Evolutionary conservation across 345 rosid genomes (phyloP).

Genomic region (Euphorbia peplus): DNA sequence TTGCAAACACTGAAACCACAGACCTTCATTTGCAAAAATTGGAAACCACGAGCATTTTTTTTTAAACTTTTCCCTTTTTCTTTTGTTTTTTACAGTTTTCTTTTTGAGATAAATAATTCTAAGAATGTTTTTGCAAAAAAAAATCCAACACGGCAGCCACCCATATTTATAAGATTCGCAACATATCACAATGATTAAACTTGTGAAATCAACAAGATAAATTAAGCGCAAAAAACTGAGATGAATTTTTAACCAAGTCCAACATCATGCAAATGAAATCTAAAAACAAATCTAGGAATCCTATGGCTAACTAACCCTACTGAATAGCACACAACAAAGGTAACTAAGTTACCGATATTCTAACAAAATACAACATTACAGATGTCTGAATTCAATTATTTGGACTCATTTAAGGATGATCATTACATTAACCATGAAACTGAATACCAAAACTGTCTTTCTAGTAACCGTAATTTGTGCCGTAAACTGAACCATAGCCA

Average conservation of each 20-base stretch:
- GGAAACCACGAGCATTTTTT: too few relatives aligned
- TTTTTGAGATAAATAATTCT: too few relatives aligned
- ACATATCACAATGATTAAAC: background rate
- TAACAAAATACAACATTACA: slow-evolving; percentile 6
- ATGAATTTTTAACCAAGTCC: background rate
- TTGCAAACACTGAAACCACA: too few relatives aligned
- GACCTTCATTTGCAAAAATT: too few relatives aligned
- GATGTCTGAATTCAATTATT: slow-evolving; percentile 2
- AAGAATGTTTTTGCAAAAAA: too few relatives aligned
- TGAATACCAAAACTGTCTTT: background rate
- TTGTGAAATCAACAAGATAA: background rate
- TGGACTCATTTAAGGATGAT: background rate
- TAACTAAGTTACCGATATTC: background rate
- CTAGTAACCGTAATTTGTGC: slow-evolving; percentile 71
- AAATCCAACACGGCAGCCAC: too few relatives aligned
- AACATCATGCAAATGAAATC: background rate
- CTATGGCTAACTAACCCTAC: slow-evolving; percentile 7
- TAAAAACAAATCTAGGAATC: background rate
- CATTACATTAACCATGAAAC: background rate
- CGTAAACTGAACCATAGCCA: slow-evolving; percentile 69
- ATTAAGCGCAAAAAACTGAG: background rate
- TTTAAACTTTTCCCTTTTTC: too few relatives aligned
- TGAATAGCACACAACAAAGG: slow-evolving; percentile 10
- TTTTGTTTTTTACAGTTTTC: too few relatives aligned
- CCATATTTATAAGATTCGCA: too few relatives aligned